Percentiles rank a stretch among this genome's conserved stretches.
phyloP scores from a whole-genome alignment of 2,329 filamentous ascomycete species.

The Rhytidhysteron rufulum region DNA sequence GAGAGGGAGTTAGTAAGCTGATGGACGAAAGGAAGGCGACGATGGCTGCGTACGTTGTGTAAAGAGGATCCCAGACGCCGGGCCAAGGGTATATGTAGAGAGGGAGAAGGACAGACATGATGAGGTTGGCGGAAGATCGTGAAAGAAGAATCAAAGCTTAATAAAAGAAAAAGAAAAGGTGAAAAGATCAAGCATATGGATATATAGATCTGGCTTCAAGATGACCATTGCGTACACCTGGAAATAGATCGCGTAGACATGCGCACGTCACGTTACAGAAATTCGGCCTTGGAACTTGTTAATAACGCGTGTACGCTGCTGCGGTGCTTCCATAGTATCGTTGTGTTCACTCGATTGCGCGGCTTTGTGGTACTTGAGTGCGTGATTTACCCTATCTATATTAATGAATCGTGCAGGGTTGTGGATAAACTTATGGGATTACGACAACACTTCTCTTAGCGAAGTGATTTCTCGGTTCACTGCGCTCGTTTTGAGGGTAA shows the following conservation, averaged over 20 bases:
- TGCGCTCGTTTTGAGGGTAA: no score
- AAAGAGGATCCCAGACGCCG: conserved; percentile 48
- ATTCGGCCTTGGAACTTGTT: background rate
- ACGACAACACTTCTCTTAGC: no score
- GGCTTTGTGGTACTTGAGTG: background rate
- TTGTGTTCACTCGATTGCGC: background rate
- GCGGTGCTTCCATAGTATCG: background rate
- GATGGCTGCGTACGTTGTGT: conserved; percentile 38
- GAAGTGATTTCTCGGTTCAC: no score
- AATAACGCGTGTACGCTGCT: background rate
- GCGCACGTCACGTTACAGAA: background rate
- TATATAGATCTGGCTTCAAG: no score
- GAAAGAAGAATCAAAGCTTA: background rate
- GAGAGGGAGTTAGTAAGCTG: conserved; percentile 1
- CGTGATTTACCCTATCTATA: background rate
- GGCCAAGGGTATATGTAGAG: conserved; percentile 49
- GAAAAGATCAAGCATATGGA: no score
- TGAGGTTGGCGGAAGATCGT: background rate
- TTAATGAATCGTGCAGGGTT: background rate
- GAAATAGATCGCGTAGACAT: background rate
- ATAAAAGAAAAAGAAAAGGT: background rate
- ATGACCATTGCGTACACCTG: no score
- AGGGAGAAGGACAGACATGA: conserved; percentile 44
- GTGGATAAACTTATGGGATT: background rate
- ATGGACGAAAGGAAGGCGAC: background rate